Evolutionary conservation across 257 asterid species (phyloP), one percentile per base, ranked within the genome.

Genomic region (Ehretia macrophylla): DNA sequence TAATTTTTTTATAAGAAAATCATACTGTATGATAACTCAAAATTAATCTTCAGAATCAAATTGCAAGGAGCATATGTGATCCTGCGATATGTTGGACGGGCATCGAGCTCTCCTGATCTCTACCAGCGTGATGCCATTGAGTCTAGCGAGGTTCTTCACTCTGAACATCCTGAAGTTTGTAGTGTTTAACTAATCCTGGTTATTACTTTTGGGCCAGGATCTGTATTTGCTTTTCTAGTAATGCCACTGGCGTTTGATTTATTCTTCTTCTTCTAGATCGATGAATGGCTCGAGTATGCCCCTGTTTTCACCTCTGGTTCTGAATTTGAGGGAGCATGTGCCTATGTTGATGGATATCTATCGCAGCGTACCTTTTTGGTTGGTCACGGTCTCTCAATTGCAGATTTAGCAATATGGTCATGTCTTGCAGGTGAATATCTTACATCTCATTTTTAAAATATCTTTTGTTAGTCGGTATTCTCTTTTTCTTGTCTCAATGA

Each of bases 271-370:
- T 53, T 72, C 57, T 70, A 92, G 99, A 81, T 92, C 59, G 97
- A 88, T 56, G 81, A 79, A 72, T 86, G 99, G 97, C 68, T 92
- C 13, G 91, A 88, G 8, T 88, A 88, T 74, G 88, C 95, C 5
- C 75, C 85, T 32, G 23, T 74, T 35, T 81, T 92, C 78, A 79
- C 86, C 59, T 73, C 81, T 63, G 97, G 97, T 17, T 74, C 97
- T 54, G 94, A 92, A 67, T 92, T 92, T 70, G 96, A 92, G 76
- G 97, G 88, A 62, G 99, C 96, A 0, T 88, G 99, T 74, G 45
- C 70, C 64, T 75, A 55, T 65, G 96, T 81, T 54, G 91, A 92
- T 70, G 78, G 60, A 27, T 80, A 72, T 74, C 81, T 92, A 48
- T 73, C 79, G 73, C 84, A 77, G 21, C 69, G 59, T 38, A 88